Evolutionary conservation across 1,139 yeast species (phyloP), one percentile per base, ranked within the genome.

Genomic region (Yamadazyma sp.): DNA sequence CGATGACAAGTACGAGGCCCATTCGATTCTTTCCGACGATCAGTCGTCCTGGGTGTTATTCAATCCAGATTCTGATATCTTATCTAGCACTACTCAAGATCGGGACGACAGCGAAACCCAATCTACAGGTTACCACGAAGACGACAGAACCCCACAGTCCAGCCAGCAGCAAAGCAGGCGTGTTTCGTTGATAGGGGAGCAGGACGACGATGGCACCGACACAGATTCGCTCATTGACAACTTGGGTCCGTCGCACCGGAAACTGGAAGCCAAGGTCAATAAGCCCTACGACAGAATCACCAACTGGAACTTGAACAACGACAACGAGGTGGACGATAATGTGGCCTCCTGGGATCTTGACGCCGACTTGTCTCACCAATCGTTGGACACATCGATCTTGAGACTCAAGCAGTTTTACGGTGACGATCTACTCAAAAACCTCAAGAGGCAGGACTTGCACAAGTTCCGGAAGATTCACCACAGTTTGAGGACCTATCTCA

Each of bases 301-400:
- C 24, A 43, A 44, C 35, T 53, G 57, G 56, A 49, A 50, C n/a
- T 15, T 48, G 7, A 40, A 40, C 12, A 41, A 37, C 33, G 46
- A 40, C 10, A 32, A 12, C 16, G 33, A 58, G 22, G 56, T 66
- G 5, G 72, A 68, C 43, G 77, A 71, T 45, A 69, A 70, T 47
- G 59, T 64, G 4, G 77, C 77, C 12, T 64, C 71, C 37, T 71
- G 76, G 76, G 70, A 70, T 48, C 54, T 71, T 43, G 75, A 70
- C 46, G 75, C 67, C 44, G 58, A 63, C 41, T 48, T 62, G 34
- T 46, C 54, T 3, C 37, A 38, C 17, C 38, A 44, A 17, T 39
- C 42, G 15, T 45, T 46, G 23, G 53, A 44, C 38, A 49, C 48
- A 5, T 44, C 47, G 10, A 47, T 49, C 10, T 30, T 49, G 6